Conservation (phyloP, 108 stramenopile species). For the Aurantiochytrium sp. region DNA sequence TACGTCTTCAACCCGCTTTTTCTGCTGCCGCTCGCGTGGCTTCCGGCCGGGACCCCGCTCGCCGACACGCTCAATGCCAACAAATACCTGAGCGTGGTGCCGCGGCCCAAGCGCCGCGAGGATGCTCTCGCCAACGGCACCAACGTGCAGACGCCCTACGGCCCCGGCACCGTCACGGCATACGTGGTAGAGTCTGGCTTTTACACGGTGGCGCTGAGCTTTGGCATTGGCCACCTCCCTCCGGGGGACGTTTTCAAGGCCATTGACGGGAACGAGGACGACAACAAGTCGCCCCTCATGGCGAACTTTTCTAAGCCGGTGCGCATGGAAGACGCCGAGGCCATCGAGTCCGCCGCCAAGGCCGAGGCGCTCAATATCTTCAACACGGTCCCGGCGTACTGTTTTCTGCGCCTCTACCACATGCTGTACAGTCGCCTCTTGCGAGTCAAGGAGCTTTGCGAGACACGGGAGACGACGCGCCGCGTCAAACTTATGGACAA, state of each 20-base stretch:
- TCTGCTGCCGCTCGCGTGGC: neutral
- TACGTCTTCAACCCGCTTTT: neutral
- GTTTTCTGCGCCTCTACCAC: conserved; percentile 54
- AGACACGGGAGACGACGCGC: neutral
- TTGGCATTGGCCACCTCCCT: neutral
- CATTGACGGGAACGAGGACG: neutral
- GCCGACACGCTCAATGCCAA: neutral
- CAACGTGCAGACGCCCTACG: neutral
- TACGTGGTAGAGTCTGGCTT: neutral
- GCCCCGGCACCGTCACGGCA: neutral
- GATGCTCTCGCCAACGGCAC: neutral
- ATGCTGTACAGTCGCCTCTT: conserved; percentile 44
- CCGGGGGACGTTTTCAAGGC: neutral
- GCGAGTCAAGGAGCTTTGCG: conserved; percentile 34
- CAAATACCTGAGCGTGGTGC: neutral
- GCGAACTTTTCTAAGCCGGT: neutral
- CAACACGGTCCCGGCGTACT: conserved; percentile 35
- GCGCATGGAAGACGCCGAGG: neutral
- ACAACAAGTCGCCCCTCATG: neutral
- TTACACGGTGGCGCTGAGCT: neutral
- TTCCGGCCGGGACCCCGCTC: neutral
- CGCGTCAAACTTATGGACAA: neutral
- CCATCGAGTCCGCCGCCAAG: neutral
- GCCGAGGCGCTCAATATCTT: neutral
- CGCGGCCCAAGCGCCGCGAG: neutral